Conservation (phyloP, 2,329 filamentous ascomycete genomes). For the Didymella sp. region DNA sequence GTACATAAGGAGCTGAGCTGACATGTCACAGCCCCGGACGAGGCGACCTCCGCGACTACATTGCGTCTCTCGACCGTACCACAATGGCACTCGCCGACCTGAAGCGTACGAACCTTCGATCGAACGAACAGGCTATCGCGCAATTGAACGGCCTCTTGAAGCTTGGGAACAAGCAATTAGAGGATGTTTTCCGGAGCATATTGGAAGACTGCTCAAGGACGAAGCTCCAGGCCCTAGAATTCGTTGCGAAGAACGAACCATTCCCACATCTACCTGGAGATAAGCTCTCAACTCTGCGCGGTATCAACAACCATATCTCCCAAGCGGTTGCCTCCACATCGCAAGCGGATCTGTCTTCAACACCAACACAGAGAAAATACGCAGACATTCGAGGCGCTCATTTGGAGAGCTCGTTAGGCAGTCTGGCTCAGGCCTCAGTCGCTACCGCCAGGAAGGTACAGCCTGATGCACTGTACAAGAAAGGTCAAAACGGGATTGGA, state of each 20-base stretch:
- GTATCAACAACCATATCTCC: slow-evolving; percentile 80
- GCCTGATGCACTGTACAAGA: slow-evolving; percentile 81
- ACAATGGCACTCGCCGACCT: slow-evolving; percentile 85
- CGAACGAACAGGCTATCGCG: slow-evolving; percentile 86
- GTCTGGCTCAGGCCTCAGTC: slow-evolving; percentile 82
- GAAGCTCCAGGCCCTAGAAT: slow-evolving; percentile 84
- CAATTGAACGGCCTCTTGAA: slow-evolving; percentile 81
- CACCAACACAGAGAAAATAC: slow-evolving; percentile 81
- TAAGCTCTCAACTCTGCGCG: slow-evolving; percentile 74
- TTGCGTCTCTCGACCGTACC: slow-evolving; percentile 87
- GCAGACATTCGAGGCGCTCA: slow-evolving; percentile 87
- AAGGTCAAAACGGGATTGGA: slow-evolving; percentile 88
- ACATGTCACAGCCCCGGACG: slow-evolving; percentile 51
- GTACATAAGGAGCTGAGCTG: neutral
- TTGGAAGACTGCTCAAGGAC: slow-evolving; percentile 79
- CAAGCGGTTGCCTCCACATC: slow-evolving; percentile 62
- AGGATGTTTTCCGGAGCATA: slow-evolving; percentile 81
- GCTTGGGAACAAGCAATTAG: slow-evolving; percentile 80
- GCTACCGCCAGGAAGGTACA: slow-evolving; percentile 77
- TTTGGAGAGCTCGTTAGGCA: slow-evolving; percentile 80
- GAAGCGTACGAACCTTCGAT: slow-evolving; percentile 86
- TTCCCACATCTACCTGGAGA: slow-evolving; percentile 84
- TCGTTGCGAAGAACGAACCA: slow-evolving; percentile 81
- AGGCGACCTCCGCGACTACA: slow-evolving; percentile 81
- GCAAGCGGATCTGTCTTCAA: slow-evolving; percentile 60